These are phyloP conservation scores for Inga leiocalycina DNA, from an alignment of 306 rosid species.

Conservation along the genomic window DNA sequence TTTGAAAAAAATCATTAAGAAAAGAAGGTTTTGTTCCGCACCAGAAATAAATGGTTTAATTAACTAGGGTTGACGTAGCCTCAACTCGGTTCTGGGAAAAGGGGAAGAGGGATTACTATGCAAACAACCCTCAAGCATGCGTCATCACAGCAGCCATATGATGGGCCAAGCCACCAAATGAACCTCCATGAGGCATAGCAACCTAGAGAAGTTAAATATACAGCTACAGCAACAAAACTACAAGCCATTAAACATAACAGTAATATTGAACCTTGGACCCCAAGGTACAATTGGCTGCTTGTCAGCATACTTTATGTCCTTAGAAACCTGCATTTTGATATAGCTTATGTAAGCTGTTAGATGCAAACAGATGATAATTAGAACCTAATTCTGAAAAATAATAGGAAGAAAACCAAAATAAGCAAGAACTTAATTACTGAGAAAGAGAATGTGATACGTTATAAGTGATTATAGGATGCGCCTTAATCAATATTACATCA, in stretches of 20 bases:
- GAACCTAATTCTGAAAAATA: conserved; percentile 9
- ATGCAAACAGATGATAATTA: background rate
- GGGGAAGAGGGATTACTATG: background rate
- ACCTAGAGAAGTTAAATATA: conserved; percentile 25
- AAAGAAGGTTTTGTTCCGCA: background rate
- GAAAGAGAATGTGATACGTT: conserved; percentile 5
- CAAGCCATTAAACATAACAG: conserved; percentile 27
- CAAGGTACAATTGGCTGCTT: conserved; percentile 94
- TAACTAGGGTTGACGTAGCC: background rate
- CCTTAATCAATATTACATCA: conserved; percentile 1
- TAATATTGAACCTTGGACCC: conserved; percentile 89
- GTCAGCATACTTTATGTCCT: conserved; percentile 96
- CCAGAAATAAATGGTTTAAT: background rate
- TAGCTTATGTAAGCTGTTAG: conserved; percentile 25
- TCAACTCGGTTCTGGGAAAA: background rate
- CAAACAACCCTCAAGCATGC: conserved; percentile 20
- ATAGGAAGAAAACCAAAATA: conserved; percentile 19
- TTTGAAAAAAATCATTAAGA: background rate
- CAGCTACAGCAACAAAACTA: conserved; percentile 17
- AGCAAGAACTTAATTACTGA: background rate
- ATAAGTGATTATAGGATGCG: conserved; percentile 10
- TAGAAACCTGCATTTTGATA: conserved; percentile 72
- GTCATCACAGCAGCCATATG: conserved; percentile 8
- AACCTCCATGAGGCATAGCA: conserved; percentile 10
- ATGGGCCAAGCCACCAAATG: background rate